Percentiles rank a stretch among this genome's conserved stretches.
Conservation (phyloP, 345 rosid genomes). For the Camelina neglecta region DNA sequence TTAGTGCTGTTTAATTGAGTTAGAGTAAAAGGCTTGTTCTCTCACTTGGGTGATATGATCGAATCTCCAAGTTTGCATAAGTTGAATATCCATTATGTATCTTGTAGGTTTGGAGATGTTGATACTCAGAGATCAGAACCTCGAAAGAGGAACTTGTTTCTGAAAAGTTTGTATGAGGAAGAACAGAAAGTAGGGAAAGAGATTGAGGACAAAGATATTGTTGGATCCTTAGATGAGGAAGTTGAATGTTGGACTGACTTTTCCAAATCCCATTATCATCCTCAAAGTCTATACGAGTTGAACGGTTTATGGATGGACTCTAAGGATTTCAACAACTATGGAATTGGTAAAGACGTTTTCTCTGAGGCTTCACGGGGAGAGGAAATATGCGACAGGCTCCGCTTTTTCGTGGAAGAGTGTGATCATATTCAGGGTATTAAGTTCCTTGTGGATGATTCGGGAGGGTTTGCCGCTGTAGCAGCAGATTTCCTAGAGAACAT, state of each 20-base stretch:
- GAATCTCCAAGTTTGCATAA: not conserved
- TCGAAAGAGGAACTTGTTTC: slow-evolving; percentile 70
- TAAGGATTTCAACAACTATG: slow-evolving; percentile 72
- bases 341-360: slow-evolving; percentile 77
- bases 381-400: slow-evolving; percentile 79
- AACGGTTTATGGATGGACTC: slow-evolving; percentile 69
- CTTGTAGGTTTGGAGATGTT: slow-evolving; percentile 71
- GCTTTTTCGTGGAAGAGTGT: slow-evolving; percentile 88
- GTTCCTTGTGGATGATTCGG: slow-evolving; percentile 85
- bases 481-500: slow-evolving; percentile 78
- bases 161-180: slow-evolving; percentile 75
- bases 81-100: not conserved
- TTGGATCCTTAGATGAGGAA: slow-evolving; percentile 63
- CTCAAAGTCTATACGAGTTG: slow-evolving; percentile 71
- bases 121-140: slow-evolving; percentile 64
- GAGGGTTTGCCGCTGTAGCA: slow-evolving; percentile 87
- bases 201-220: slow-evolving; percentile 73
- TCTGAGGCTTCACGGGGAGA: slow-evolving; percentile 66
- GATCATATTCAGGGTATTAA: slow-evolving; percentile 97
- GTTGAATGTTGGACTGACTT: slow-evolving; percentile 93
- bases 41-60: not conserved
- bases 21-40: slow-evolving; percentile 2
- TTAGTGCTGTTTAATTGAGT: not conserved
- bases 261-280: slow-evolving; percentile 90
- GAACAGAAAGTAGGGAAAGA: slow-evolving; percentile 47